Evolutionary conservation across 2,329 filamentous ascomycete species (phyloP).

Genomic region (Chaetoscypha palmicola): DNA sequence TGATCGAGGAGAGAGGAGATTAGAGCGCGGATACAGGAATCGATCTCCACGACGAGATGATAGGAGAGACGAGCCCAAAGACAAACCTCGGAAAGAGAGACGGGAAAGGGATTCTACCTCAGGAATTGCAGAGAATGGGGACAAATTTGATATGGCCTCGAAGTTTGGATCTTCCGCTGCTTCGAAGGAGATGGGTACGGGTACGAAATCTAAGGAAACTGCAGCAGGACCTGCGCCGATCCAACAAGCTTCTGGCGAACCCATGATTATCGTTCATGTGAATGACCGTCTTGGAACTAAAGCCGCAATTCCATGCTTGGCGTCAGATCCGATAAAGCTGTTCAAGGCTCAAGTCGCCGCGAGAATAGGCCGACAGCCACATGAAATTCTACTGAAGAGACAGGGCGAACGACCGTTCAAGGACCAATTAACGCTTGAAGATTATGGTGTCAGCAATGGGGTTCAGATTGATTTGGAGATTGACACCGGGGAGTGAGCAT

Average conservation of each 20-base stretch:
- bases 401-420: constrained; percentile 93
- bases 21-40: constrained; percentile 48
- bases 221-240: constrained; percentile 10
- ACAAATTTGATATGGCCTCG: constrained; percentile 29
- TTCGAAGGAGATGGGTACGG: neutral
- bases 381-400: constrained; percentile 85
- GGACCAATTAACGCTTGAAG: constrained; percentile 77
- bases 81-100: constrained; percentile 19
- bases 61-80: constrained; percentile 29
- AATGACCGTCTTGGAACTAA: constrained; percentile 98
- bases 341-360: constrained; percentile 91
- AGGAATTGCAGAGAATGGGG: constrained; percentile 12
- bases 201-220: constrained; percentile 1
- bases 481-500: constrained; percentile 32
- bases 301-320: constrained; percentile 82
- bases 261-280: constrained; percentile 90
- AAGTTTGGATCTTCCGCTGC: constrained; percentile 24
- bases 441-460: constrained; percentile 91
- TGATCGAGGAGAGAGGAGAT: constrained; percentile 38
- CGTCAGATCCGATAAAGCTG: constrained; percentile 73
- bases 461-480: constrained; percentile 43
- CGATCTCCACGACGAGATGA: constrained; percentile 31
- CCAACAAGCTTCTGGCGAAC: constrained; percentile 41
- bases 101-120: constrained; percentile 4
- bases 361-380: constrained; percentile 78